Evolutionary conservation across 2,329 filamentous ascomycete species (phyloP).

Genomic region (Verticillium alfalfae): DNA sequence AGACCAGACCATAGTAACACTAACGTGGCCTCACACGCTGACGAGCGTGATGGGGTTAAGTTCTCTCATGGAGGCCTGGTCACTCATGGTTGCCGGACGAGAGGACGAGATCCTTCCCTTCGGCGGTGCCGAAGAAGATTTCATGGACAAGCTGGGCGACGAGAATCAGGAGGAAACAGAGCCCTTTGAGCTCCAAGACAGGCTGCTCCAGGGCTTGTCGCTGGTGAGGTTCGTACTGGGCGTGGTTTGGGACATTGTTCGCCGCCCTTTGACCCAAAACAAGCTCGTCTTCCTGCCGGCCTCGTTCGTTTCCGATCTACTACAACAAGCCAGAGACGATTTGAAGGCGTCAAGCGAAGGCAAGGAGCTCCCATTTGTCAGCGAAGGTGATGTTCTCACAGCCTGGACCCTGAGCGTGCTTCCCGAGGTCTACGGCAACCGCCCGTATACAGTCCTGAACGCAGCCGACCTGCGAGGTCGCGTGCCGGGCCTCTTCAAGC

Average conservation of each 20-base stretch:
- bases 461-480: constrained; percentile 20
- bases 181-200: constrained; percentile 15
- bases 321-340: constrained; percentile 22
- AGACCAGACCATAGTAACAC: constrained; percentile 41
- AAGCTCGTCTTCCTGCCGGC: constrained; percentile 33
- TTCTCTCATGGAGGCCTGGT: constrained; percentile 40
- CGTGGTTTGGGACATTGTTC: constrained; percentile 25
- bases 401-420: constrained; percentile 29
- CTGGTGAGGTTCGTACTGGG: constrained; percentile 24
- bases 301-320: constrained; percentile 20
- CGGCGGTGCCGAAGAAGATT: constrained; percentile 26
- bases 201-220: constrained; percentile 17
- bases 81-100: constrained; percentile 32
- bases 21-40: constrained; percentile 41
- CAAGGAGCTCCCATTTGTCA: constrained; percentile 28
- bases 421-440: constrained; percentile 3
- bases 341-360: constrained; percentile 9
- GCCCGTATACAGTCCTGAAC: constrained; percentile 16
- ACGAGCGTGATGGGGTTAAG: constrained; percentile 38
- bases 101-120: constrained; percentile 32
- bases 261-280: constrained; percentile 22
- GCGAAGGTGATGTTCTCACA: constrained; percentile 38
- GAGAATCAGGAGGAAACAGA: constrained; percentile 16
- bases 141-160: constrained; percentile 18
- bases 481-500: constrained; percentile 11